Percentiles rank a stretch among this genome's conserved stretches.
phyloP scores from a whole-genome alignment of 139 green algal species.

The Chlamydomonas schloesseri region DNA sequence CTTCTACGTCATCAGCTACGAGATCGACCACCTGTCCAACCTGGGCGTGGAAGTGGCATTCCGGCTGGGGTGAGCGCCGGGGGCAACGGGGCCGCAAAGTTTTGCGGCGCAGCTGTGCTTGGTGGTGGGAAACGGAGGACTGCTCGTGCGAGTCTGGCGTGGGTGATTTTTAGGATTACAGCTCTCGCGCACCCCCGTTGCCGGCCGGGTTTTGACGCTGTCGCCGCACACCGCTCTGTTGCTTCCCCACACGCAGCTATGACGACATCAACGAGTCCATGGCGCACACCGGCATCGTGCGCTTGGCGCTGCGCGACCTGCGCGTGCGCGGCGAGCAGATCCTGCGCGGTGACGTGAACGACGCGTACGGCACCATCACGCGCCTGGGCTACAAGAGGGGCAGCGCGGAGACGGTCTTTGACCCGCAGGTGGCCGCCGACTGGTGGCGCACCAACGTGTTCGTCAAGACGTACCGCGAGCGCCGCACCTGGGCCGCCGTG shows the following conservation, averaged over 20 bases:
- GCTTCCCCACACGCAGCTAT: background rate
- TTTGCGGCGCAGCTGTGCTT: too few relatives aligned
- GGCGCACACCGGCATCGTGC: conserved; percentile 45
- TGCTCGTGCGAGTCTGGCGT: too few relatives aligned
- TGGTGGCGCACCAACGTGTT: conserved; percentile 65
- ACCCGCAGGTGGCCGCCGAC: conserved; percentile 55
- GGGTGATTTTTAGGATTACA: too few relatives aligned
- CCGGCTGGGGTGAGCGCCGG: conserved; percentile 47
- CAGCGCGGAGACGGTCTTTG: conserved; percentile 36
- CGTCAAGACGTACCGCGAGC: conserved; percentile 71
- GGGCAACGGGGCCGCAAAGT: too few relatives aligned
- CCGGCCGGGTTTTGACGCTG: too few relatives aligned
- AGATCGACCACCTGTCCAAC: conserved; percentile 64
- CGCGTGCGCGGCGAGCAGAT: conserved; percentile 48
- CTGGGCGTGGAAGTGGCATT: conserved; percentile 59
- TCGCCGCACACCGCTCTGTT: too few relatives aligned
- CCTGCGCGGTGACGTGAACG: conserved; percentile 48
- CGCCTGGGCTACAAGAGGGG: conserved; percentile 52
- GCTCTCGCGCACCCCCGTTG: too few relatives aligned
- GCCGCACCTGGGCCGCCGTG: conserved; percentile 57
- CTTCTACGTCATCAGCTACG: conserved; percentile 62
- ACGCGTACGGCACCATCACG: conserved; percentile 54
- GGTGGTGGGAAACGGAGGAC: background rate
- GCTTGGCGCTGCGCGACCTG: conserved; percentile 32
- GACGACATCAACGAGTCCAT: conserved; percentile 48